A percentile compares a stretch with the other conserved stretches of the same genome.
Conservation (phyloP, 2,329 filamentous ascomycete genomes). For the Thyridium curvatum region DNA sequence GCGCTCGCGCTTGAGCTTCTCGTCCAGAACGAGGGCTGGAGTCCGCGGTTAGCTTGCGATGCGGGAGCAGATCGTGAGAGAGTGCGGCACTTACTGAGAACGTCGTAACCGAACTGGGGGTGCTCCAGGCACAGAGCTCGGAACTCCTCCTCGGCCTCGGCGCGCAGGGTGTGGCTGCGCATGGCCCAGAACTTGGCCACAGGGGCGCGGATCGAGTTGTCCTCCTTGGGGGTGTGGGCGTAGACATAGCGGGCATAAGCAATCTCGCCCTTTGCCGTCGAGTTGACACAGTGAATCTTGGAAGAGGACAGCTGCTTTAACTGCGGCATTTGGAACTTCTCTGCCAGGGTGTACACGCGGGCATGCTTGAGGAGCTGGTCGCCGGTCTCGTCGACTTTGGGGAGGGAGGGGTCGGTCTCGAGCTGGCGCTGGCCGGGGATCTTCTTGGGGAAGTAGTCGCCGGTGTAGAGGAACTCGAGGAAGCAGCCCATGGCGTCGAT, state of each 20-base stretch:
- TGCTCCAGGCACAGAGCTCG: constrained; percentile 78
- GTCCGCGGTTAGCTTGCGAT: constrained; percentile 9
- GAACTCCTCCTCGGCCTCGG: constrained; percentile 85
- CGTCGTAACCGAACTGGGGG: constrained; percentile 89
- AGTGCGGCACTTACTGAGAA: constrained; percentile 60
- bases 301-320: constrained; percentile 74
- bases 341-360: constrained; percentile 80
- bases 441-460: constrained; percentile 77
- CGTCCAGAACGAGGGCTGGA: constrained; percentile 55
- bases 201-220: constrained; percentile 69
- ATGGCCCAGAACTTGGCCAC: constrained; percentile 89
- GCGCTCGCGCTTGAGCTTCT: constrained; percentile 59
- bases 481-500: constrained; percentile 72
- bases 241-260: constrained; percentile 89
- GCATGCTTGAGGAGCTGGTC: constrained; percentile 83
- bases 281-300: constrained; percentile 90
- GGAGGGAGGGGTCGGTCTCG: constrained; percentile 60
- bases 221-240: constrained; percentile 62
- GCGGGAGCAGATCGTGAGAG: not conserved
- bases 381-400: constrained; percentile 68
- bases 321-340: constrained; percentile 62
- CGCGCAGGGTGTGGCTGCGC: constrained; percentile 70
- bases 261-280: constrained; percentile 84
- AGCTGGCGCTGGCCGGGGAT: constrained; percentile 57
- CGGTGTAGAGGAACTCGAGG: constrained; percentile 77